phyloP scores from a whole-genome alignment of 306 rosid species.

The Cicer chorassanicum region DNA sequence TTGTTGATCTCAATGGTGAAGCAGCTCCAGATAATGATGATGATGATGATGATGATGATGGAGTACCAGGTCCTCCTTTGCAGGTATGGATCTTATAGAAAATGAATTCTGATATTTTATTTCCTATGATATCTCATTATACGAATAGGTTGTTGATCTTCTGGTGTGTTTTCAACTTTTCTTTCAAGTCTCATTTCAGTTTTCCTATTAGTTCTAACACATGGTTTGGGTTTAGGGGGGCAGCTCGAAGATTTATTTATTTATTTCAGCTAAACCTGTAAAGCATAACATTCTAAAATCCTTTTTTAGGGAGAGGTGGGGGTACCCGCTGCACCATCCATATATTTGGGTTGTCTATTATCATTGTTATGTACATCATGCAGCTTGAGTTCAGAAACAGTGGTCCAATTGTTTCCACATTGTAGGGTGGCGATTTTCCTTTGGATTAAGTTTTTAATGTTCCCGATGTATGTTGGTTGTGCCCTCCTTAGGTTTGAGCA shows the following conservation, averaged over 20 bases:
- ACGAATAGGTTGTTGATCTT: conserved; percentile 26
- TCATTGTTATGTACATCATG: neutral
- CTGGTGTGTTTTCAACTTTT: conserved; percentile 11
- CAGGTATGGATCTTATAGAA: conserved; percentile 64
- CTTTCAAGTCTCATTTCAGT: conserved; percentile 1
- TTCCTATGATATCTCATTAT: conserved; percentile 34
- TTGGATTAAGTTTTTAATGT: neutral
- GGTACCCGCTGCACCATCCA: neutral
- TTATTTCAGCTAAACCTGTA: neutral
- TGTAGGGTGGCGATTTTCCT: neutral
- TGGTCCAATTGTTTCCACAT: neutral
- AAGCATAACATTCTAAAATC: neutral
- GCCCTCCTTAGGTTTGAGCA: neutral
- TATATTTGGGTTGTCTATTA: neutral
- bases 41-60: conserved; percentile 64
- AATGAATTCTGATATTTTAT: conserved; percentile 38
- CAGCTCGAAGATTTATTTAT: neutral
- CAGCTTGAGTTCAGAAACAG: neutral
- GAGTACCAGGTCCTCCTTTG: conserved; percentile 62
- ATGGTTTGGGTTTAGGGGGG: conserved; percentile 3
- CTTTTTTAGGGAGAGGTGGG: neutral
- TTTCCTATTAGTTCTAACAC: conserved; percentile 9
- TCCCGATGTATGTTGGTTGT: neutral
- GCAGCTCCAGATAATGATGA: conserved; percentile 68
- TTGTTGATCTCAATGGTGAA: conserved; percentile 94